phyloP scores from a whole-genome alignment of 2,329 filamentous ascomycete genomes.

The Nemania sp. region DNA sequence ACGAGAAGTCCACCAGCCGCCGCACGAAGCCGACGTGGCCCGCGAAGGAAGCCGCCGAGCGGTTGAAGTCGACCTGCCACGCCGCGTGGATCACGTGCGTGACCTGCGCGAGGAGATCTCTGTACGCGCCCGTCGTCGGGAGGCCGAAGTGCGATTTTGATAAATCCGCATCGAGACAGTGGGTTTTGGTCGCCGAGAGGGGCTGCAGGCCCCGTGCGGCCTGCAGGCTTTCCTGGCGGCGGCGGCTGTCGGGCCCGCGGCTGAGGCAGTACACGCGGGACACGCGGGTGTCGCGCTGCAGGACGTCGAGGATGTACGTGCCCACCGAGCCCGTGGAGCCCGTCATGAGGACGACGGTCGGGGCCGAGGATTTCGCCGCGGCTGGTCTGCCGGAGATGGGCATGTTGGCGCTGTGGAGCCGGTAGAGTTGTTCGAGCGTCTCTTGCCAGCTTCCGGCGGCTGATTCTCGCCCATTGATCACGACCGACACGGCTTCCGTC shows the following conservation, averaged over 20 bases:
- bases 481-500: constrained; percentile 11
- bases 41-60: constrained; percentile 25
- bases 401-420: constrained; percentile 16
- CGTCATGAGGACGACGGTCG: constrained; percentile 27
- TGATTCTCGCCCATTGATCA: constrained; percentile 6
- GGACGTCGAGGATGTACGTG: constrained; percentile 30
- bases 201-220: constrained; percentile 15
- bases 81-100: constrained; percentile 29
- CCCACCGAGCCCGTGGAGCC: constrained; percentile 34
- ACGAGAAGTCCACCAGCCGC: constrained; percentile 25
- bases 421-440: constrained; percentile 23
- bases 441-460: constrained; percentile 1
- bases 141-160: constrained; percentile 29
- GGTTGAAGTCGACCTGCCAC: constrained; percentile 35
- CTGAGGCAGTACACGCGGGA: constrained; percentile 30
- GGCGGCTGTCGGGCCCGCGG: constrained; percentile 16
- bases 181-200: constrained; percentile 18
- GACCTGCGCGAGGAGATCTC: constrained; percentile 15
- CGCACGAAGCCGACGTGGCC: constrained; percentile 21
- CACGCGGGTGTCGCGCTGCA: constrained; percentile 20
- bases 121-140: constrained; percentile 5
- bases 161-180: constrained; percentile 26
- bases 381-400: constrained; percentile 19
- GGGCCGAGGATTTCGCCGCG: neutral
- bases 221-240: constrained; percentile 20